These are phyloP conservation scores for Pancytospora philotis DNA, from an alignment of 371 early-diverging fungal species.

Conservation along the genomic window DNA sequence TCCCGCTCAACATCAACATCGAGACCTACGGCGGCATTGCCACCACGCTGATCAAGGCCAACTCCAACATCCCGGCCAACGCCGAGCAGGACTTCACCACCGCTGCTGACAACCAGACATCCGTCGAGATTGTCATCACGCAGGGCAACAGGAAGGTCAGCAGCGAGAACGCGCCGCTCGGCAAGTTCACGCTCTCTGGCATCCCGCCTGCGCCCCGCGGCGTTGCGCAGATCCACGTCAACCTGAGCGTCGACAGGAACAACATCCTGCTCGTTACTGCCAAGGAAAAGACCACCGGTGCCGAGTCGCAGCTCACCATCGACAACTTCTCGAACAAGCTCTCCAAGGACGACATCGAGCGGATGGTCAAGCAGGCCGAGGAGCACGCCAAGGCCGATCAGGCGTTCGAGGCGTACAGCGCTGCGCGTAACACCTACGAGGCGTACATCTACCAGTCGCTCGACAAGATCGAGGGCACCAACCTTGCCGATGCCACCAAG, in stretches of 20 bases:
- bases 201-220: constrained; percentile 67
- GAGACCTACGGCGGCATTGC: constrained; percentile 88
- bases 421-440: constrained; percentile 23
- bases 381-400: constrained; percentile 44
- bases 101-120: constrained; percentile 78
- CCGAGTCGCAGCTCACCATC: constrained; percentile 62
- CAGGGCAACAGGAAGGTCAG: constrained; percentile 80
- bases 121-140: constrained; percentile 76
- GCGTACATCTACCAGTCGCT: constrained; percentile 19
- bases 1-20: constrained; percentile 76
- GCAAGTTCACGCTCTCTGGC: constrained; percentile 74
- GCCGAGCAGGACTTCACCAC: constrained; percentile 81
- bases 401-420: constrained; percentile 14
- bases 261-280: constrained; percentile 65
- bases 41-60: constrained; percentile 78
- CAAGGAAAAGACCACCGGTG: constrained; percentile 63
- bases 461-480: constrained; percentile 20
- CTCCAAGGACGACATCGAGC: constrained; percentile 62
- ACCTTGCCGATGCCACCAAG: constrained; percentile 33
- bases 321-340: constrained; percentile 62
- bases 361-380: constrained; percentile 63
- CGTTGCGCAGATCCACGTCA: constrained; percentile 64
- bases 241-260: constrained; percentile 65
- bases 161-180: constrained; percentile 79
- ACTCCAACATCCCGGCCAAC: constrained; percentile 76